These are phyloP conservation scores for Coemansia guatemalensis DNA, from an alignment of 192 early-diverging fungal genomes.

Conservation along the genomic window DNA sequence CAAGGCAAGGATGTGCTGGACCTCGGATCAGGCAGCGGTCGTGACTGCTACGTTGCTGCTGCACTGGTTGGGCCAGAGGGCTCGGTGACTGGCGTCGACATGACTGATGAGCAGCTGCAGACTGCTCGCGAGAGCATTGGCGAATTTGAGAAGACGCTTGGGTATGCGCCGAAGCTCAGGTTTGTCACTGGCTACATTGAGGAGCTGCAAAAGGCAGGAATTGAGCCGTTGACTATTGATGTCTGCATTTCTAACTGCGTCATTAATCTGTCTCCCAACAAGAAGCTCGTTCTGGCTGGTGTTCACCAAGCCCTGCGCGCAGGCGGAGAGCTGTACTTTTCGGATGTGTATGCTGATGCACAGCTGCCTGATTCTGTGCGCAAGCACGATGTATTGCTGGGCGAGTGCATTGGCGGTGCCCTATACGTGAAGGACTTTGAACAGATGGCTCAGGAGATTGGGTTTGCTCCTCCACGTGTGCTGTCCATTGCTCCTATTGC, in stretches of 20 bases:
- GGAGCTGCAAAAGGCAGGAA: slow-evolving; percentile 29
- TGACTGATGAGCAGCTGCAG: slow-evolving; percentile 54
- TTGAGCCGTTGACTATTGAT: slow-evolving; percentile 34
- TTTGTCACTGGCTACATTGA: slow-evolving; percentile 54
- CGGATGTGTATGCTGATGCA: slow-evolving; percentile 42
- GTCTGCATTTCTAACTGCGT: slow-evolving; percentile 52
- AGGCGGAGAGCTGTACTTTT: slow-evolving; percentile 47
- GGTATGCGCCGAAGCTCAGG: slow-evolving; percentile 45
- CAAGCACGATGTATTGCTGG: slow-evolving; percentile 38
- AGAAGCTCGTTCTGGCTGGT: slow-evolving; percentile 41
- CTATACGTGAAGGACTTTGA: slow-evolving; percentile 34
- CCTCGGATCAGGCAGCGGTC: slow-evolving; percentile 51
- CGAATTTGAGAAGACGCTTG: slow-evolving; percentile 29
- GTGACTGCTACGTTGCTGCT: slow-evolving; percentile 55
- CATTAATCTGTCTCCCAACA: slow-evolving; percentile 55
- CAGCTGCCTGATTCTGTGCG: slow-evolving; percentile 33
- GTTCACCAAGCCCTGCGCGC: background rate
- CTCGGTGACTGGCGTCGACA: slow-evolving; percentile 51
- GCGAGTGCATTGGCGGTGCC: slow-evolving; percentile 44
- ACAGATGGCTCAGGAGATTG: slow-evolving; percentile 31
- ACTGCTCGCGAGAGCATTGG: slow-evolving; percentile 30
- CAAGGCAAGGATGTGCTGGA: slow-evolving; percentile 50
- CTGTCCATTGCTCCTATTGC: slow-evolving; percentile 15
- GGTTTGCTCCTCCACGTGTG: slow-evolving; percentile 26
- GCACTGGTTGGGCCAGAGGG: slow-evolving; percentile 43